These are phyloP conservation scores for Phylloporus scabripes DNA, from an alignment of 768 basidiomycete genomes.

Conservation along the genomic window DNA sequence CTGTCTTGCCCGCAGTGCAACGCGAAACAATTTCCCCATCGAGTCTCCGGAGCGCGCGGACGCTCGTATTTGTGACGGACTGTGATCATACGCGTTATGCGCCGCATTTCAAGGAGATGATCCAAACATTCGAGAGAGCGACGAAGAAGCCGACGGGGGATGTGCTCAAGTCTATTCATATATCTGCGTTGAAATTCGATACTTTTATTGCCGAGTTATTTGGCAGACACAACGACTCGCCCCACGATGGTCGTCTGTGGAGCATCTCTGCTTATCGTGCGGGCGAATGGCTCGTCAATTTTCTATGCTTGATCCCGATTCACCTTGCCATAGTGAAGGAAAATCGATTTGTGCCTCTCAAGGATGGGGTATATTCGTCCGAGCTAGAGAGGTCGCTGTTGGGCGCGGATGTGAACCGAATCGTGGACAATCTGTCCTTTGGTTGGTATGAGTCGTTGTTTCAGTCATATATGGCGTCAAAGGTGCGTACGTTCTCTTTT, in stretches of 20 bases:
- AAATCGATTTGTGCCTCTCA: slow-evolving; percentile 57
- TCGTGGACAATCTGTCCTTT: slow-evolving; percentile 50
- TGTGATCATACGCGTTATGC: slow-evolving; percentile 31
- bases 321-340: slow-evolving; percentile 56
- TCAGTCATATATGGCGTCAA: slow-evolving; percentile 55
- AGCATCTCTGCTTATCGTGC: slow-evolving; percentile 37
- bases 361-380: slow-evolving; percentile 49
- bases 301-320: slow-evolving; percentile 59
- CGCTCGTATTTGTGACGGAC: slow-evolving; percentile 42
- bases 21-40: slow-evolving; percentile 39
- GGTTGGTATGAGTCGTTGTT: slow-evolving; percentile 66
- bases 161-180: slow-evolving; percentile 34
- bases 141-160: slow-evolving; percentile 50
- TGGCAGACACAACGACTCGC: too few relatives aligned
- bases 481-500: slow-evolving; percentile 32
- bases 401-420: slow-evolving; percentile 53
- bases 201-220: slow-evolving; percentile 22
- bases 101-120: slow-evolving; percentile 42
- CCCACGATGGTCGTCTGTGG: slow-evolving; percentile 19
- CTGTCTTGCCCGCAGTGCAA: slow-evolving; percentile 48
- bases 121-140: slow-evolving; percentile 41
- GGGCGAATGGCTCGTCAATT: slow-evolving; percentile 59
- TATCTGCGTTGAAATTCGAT: slow-evolving; percentile 30
- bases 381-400: slow-evolving; percentile 48
- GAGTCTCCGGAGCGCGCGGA: slow-evolving; percentile 28